Evolutionary conservation across 306 rosid genomes (phyloP).

Genomic region (Prunus salicina): DNA sequence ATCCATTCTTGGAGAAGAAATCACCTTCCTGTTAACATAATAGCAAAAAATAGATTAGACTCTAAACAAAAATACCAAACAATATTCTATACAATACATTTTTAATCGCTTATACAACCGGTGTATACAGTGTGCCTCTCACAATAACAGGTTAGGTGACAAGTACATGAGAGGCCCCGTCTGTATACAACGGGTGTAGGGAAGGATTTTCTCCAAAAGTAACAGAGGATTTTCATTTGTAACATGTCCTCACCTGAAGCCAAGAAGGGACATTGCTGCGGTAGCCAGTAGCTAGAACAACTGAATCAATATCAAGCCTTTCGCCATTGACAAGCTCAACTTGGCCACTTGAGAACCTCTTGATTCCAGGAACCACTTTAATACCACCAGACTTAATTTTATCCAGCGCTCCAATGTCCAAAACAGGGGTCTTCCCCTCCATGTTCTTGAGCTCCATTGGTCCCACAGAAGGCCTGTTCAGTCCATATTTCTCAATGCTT

Average conservation of each 20-base stretch:
- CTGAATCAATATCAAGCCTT: conserved; percentile 52
- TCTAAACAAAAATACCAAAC: background rate
- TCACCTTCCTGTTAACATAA: conserved; percentile 64
- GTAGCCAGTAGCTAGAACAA: conserved; percentile 84
- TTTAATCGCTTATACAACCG: too few species aligned
- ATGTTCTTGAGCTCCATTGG: conserved; percentile 74
- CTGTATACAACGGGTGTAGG: too few species aligned
- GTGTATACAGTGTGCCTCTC: background rate
- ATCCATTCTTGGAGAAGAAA: conserved; percentile 77
- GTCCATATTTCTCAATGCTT: conserved; percentile 55
- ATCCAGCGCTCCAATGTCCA: conserved; percentile 76
- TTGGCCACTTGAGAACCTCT: conserved; percentile 32
- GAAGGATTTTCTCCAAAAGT: background rate
- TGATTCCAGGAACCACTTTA: conserved; percentile 64
- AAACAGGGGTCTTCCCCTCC: conserved; percentile 85
- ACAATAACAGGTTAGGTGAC: background rate
- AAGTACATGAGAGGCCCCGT: background rate
- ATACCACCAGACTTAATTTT: conserved; percentile 84
- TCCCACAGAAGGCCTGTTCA: conserved; percentile 70
- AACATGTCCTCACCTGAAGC: conserved; percentile 75
- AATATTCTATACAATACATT: background rate
- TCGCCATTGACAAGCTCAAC: conserved; percentile 68
- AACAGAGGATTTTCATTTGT: background rate
- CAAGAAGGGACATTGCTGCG: conserved; percentile 96
- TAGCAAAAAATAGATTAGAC: conserved; percentile 28